Base-by-base conservation (phyloP, 2,329 filamentous ascomycete genomes). In the Xylariaceae sp. region DNA sequence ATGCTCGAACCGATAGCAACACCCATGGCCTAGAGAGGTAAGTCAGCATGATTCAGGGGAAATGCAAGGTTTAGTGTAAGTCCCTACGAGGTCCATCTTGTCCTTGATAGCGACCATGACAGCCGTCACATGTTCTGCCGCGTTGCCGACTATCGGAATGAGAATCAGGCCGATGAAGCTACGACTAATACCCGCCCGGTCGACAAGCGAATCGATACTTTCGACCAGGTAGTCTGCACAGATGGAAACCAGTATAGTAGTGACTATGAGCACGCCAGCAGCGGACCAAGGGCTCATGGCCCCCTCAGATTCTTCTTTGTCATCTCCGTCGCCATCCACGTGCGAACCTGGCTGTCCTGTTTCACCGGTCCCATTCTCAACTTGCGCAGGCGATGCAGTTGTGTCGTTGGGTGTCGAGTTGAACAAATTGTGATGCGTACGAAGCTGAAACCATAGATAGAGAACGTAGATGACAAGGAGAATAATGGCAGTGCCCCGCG, bases 1-100 rank as follows among this genome's bases (percentile, higher is more conserved):
- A 93, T 85, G 68, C 86, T 89, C 53, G 86, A 90, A 42, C 89
- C 89, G 63, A 93, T 88, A 28, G 89, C 89, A 46, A 93, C 88
- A 40, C 87, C 87, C 75, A 93, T 89, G 31, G 89, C 84, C 68
- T 70, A 39, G 12, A 50, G 14, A 42, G n/a, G 31, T 9, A 31
- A 28, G 22, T 28, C 22, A 28, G 22, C 22, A 28, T 28, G 22
- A 28, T 28, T 7, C 4, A 5, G 22, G 22, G 7, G 4, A 28
- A 4, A 28, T 28, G 22, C 7, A 31, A 11, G 42, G 6, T 16
- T 31, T n/a, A 11, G 14, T 17, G 9, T 13, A 14, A 48, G 17
- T 33, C 48, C 53, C 58, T 61, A 69, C 67, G 47, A 86, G 72
- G 63, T 86, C 82, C 83, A 87, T 87, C 75, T 87, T 92, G 72